phyloP scores from a whole-genome alignment of 352 stramenopile species.

The Globisporangium carolinianum region DNA sequence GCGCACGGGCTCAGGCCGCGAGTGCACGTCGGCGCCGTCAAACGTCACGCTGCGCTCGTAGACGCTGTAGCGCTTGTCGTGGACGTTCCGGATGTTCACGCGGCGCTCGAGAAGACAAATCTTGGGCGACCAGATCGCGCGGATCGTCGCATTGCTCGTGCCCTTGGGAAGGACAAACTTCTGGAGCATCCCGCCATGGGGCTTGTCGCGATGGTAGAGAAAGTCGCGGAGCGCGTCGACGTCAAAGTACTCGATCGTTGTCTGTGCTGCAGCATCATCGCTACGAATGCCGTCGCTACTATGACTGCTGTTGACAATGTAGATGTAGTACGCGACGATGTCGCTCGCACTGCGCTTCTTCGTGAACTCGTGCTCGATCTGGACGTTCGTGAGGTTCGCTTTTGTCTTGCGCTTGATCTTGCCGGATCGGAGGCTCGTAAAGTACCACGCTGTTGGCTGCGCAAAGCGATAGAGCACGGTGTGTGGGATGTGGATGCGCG shows the following conservation, averaged over 20 bases:
- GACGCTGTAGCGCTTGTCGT: slow-evolving; percentile 88
- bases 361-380: slow-evolving; percentile 93
- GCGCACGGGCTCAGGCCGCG: slow-evolving; percentile 79
- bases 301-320: slow-evolving; percentile 15
- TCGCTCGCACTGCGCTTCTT: slow-evolving; percentile 76
- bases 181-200: slow-evolving; percentile 91
- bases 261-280: slow-evolving; percentile 6
- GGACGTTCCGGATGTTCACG: slow-evolving; percentile 86
- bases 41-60: slow-evolving; percentile 95
- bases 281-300: not conserved
- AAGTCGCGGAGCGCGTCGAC: slow-evolving; percentile 84
- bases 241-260: slow-evolving; percentile 93
- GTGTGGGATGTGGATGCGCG: slow-evolving; percentile 88
- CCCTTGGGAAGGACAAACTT: slow-evolving; percentile 93
- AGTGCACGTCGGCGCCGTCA: slow-evolving; percentile 89
- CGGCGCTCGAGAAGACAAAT: slow-evolving; percentile 92
- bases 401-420: slow-evolving; percentile 92
- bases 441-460: slow-evolving; percentile 93
- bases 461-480: slow-evolving; percentile 92
- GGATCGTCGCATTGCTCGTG: slow-evolving; percentile 84
- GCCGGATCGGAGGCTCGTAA: slow-evolving; percentile 78
- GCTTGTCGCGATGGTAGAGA: slow-evolving; percentile 88
- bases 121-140: slow-evolving; percentile 93
- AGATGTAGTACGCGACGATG: slow-evolving; percentile 92
- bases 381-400: slow-evolving; percentile 84